Evolutionary conservation across 2,329 filamentous ascomycete genomes (phyloP), one percentile per base, ranked within the genome.

Genomic region (Basipetospora chlamydospora): DNA sequence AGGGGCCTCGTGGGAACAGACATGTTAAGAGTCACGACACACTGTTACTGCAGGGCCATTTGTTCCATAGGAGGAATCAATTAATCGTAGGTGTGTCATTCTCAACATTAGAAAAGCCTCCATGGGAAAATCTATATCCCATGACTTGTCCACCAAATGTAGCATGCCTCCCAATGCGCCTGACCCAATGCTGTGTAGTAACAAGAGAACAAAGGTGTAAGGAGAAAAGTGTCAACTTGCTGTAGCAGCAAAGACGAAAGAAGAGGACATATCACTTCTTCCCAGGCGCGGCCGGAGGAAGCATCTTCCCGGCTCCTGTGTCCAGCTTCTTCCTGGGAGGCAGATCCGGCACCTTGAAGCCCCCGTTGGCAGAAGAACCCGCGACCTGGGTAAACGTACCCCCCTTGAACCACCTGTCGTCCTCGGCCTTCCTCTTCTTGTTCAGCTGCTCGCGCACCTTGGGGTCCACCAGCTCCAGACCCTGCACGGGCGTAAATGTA

Each of bases 331-430:
- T 95, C 37, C 61, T 68, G 18, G 72, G 61, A 12, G 26, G 26
- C 45, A 88, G 53, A 3, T 68, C 69, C 12, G 88, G 86, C 26
- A 92, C 80, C 57, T 87, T 93, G 68, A 95, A 94, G 1, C 74
- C 79, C 9, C 66, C 73, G 35, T 67, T 51, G 21, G 73, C 73
- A 17, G 51, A 51, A 9, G 51, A 55, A 11, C 63, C 61, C 8
- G 76, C 76, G 39, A 93, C 72, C 55, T 95, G 87, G 7, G 90
- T 95, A 52, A 98, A 98, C 0, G 84, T 87, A n/a, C 90, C 90
- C 32, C 85, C 83, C 58, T 90, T 93, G 65, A 98, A 98, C 80
- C 86, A 98, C 26, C 85, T 69, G 53, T 96, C 88, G 53, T 94
- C 85, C 44, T 96, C 90, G 1, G 85, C 87, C 55, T 94, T 92